Conservation (phyloP, 2,329 filamentous ascomycete genomes). For the Cryphonectria japonica region DNA sequence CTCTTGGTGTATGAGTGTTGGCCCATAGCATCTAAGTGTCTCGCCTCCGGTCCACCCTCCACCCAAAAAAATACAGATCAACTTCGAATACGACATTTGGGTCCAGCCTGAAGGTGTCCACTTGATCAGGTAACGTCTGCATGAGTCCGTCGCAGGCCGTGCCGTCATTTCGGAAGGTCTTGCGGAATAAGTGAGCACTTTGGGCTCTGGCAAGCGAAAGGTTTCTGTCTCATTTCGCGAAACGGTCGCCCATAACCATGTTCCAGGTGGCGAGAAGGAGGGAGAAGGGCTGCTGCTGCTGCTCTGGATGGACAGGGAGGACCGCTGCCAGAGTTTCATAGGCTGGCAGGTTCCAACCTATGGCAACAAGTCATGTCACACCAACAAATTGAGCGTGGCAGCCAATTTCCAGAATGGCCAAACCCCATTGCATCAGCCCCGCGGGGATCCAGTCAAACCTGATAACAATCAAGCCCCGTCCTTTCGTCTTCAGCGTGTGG, state of each 20-base stretch:
- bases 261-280: neutral
- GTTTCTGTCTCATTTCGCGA: conserved; percentile 4
- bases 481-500: neutral
- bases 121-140: neutral
- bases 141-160: conserved; percentile 10
- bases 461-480: neutral
- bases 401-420: neutral
- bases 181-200: neutral
- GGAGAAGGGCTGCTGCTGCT: neutral
- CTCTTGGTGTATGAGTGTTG: neutral
- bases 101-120: conserved; percentile 1
- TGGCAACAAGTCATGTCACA: neutral
- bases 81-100: neutral
- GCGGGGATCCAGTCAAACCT: neutral
- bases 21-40: neutral
- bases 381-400: neutral
- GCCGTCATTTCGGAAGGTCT: conserved; percentile 9
- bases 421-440: neutral
- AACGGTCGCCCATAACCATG: neutral
- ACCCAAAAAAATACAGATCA: neutral
- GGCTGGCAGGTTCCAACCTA: neutral
- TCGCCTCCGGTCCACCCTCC: neutral
- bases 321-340: conserved; percentile 2
- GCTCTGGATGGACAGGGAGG: neutral
- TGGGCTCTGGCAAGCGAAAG: neutral